Percentiles rank a stretch among this genome's conserved stretches.
These are phyloP conservation scores for Aspergillus flavus DNA, from an alignment of 2,329 filamentous ascomycete genomes.

Conservation along the genomic window DNA sequence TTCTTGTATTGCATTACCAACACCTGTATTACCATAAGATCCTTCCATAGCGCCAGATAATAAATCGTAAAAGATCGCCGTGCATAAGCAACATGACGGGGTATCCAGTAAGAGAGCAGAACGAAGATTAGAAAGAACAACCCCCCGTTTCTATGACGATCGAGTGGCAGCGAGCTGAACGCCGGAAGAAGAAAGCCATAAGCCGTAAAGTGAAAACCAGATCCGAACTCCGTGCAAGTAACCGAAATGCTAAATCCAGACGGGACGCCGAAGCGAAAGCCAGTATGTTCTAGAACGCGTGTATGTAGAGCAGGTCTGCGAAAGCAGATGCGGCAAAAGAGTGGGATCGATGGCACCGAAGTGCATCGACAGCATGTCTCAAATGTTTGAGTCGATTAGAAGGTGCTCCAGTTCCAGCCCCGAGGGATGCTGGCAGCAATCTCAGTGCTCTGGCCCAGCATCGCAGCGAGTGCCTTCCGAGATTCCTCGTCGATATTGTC, in stretches of 20 bases:
- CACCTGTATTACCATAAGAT: conserved; percentile 13
- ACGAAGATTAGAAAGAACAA: conserved; percentile 21
- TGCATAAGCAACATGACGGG: conserved; percentile 34
- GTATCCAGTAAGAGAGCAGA: conserved; percentile 34
- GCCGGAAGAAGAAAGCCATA: conserved; percentile 11
- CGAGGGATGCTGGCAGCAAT: conserved; percentile 59
- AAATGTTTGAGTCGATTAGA: conserved; percentile 41
- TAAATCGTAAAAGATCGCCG: conserved; percentile 23
- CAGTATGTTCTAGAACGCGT: conserved; percentile 21
- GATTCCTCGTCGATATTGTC: conserved; percentile 28
- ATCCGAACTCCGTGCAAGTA: conserved; percentile 1
- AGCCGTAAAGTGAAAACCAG: conserved; percentile 1
- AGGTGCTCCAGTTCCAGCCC: conserved; percentile 66
- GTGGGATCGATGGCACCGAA: neutral
- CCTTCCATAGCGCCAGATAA: conserved; percentile 13
- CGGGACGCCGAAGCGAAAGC: conserved; percentile 11
- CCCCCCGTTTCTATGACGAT: conserved; percentile 19
- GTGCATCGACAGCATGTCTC: neutral
- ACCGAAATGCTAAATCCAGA: conserved; percentile 12
- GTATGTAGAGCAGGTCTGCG: conserved; percentile 3
- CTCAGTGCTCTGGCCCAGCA: conserved; percentile 39
- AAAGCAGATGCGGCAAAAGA: neutral
- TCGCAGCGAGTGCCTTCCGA: conserved; percentile 23
- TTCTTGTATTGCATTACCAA: conserved; percentile 7
- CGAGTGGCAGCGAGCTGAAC: conserved; percentile 12